Evolutionary conservation across 257 asterid genomes (phyloP).

Genomic region (Osmanthus fragrans): DNA sequence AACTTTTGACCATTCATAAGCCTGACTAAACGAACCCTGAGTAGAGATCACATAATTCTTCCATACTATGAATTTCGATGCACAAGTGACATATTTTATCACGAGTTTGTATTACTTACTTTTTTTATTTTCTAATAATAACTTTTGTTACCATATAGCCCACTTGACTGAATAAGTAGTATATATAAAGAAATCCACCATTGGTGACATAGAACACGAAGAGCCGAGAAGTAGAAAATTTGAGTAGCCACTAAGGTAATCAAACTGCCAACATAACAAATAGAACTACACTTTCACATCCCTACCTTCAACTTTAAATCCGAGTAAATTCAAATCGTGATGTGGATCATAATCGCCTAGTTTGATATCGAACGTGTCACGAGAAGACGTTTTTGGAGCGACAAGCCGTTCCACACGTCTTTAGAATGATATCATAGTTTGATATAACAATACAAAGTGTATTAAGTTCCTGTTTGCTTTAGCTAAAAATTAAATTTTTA

Average conservation of each 20-base stretch:
- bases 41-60: no score
- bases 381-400: neutral
- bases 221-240: neutral
- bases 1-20: no score
- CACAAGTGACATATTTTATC: neutral
- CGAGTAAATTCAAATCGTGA: neutral
- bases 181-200: neutral
- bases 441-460: neutral
- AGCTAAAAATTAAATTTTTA: no score
- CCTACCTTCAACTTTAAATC: neutral
- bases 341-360: neutral
- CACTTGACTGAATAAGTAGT: neutral
- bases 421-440: neutral
- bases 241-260: slow-evolving; percentile 36
- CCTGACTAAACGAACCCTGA: no score
- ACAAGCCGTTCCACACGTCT: neutral
- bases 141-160: no score
- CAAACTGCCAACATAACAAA: slow-evolving; percentile 28
- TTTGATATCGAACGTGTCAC: neutral
- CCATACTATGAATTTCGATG: neutral
- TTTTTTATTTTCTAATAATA: no score
- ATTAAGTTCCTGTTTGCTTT: no score
- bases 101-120: no score
- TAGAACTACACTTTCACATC: neutral
- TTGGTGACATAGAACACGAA: neutral